Evolutionary conservation across 2,329 filamentous ascomycete genomes (phyloP).

Genomic region (Colletotrichum gigasporum): DNA sequence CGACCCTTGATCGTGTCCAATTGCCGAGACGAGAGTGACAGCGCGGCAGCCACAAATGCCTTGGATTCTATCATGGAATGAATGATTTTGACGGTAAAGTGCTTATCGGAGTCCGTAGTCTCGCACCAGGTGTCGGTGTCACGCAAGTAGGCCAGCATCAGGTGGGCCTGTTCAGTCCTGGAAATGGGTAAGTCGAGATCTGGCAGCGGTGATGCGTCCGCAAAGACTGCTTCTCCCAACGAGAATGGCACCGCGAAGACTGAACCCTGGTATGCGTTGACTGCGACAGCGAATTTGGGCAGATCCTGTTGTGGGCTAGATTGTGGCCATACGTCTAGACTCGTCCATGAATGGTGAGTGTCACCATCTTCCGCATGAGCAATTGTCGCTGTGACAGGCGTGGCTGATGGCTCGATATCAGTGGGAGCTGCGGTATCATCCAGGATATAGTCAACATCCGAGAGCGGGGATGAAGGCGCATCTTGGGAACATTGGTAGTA

Average conservation of each 20-base stretch:
- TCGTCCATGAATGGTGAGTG: no score
- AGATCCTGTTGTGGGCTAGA: neutral
- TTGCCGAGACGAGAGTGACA: constrained; percentile 22
- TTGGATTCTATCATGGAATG: constrained; percentile 24
- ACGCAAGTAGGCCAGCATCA: constrained; percentile 2
- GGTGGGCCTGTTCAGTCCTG: neutral
- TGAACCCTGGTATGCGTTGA: neutral
- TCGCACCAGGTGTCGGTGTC: constrained; percentile 27
- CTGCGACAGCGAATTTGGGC: neutral
- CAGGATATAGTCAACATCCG: neutral
- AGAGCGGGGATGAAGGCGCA: neutral
- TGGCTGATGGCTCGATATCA: no score
- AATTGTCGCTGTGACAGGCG: no score
- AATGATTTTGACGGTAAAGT: constrained; percentile 14
- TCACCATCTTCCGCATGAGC: no score
- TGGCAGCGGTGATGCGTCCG: neutral
- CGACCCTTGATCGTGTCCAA: constrained; percentile 5
- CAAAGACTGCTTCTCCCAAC: neutral
- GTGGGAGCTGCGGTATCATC: neutral
- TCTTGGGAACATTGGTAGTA: neutral
- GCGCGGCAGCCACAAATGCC: constrained; percentile 19
- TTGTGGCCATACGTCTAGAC: no score
- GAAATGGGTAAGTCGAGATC: neutral
- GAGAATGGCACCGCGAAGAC: neutral
- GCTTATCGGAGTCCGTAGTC: constrained; percentile 22